Evolutionary conservation across 1,139 yeast species (phyloP).

Genomic region (Taphrina populina): DNA sequence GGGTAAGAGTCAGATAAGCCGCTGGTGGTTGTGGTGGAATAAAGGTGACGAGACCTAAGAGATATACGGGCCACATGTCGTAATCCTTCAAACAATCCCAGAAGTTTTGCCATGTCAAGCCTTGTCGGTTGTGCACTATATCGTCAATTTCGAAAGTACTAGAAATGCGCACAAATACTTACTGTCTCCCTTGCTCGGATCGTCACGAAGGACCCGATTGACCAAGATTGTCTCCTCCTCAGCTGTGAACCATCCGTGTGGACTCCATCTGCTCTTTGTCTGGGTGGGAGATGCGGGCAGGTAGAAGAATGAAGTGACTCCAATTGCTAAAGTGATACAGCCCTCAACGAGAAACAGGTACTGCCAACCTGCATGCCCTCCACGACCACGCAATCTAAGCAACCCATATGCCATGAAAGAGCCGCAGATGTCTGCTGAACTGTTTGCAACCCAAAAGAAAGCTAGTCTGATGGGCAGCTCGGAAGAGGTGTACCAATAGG

Average conservation of each 20-base stretch:
- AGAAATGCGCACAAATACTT: background rate
- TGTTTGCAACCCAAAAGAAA: constrained; percentile 50
- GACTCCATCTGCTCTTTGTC: constrained; percentile 51
- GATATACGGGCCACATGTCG: constrained; percentile 60
- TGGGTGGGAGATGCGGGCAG: constrained; percentile 64
- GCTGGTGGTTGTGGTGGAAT: constrained; percentile 49
- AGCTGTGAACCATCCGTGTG: constrained; percentile 61
- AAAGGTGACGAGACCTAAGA: constrained; percentile 52
- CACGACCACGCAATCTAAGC: constrained; percentile 48
- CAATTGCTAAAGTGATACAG: constrained; percentile 53
- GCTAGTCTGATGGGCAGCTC: constrained; percentile 50
- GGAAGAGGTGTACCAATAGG: constrained; percentile 41
- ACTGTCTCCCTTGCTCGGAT: constrained; percentile 60
- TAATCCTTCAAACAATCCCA: constrained; percentile 52
- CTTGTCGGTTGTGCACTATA: constrained; percentile 60
- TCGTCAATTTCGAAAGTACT: background rate
- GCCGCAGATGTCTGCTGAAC: constrained; percentile 42
- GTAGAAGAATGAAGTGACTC: constrained; percentile 52
- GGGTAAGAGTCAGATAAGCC: constrained; percentile 55
- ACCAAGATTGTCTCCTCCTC: constrained; percentile 61
- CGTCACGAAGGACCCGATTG: constrained; percentile 61
- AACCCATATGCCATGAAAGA: constrained; percentile 52
- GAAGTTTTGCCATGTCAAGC: constrained; percentile 50
- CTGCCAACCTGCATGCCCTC: constrained; percentile 54
- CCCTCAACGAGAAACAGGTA: constrained; percentile 64